These are phyloP conservation scores for Taphrina deformans DNA, from an alignment of 1,139 yeast genomes.

Conservation along the genomic window DNA sequence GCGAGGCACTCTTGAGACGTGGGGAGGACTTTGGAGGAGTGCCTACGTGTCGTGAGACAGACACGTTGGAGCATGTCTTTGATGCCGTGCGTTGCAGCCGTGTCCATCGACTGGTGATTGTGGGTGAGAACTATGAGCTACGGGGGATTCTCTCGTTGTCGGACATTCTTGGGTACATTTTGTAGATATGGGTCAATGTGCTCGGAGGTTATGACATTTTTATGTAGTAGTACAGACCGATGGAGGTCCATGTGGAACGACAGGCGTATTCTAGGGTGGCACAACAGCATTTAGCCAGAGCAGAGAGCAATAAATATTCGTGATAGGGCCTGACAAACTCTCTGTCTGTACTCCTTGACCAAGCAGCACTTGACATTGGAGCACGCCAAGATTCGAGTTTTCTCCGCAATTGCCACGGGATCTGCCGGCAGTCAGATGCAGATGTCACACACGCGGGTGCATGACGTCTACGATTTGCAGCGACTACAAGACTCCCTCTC, in stretches of 20 bases:
- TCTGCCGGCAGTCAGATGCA: background rate
- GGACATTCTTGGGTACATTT: constrained; percentile 80
- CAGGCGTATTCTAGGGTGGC: background rate
- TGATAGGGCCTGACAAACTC: background rate
- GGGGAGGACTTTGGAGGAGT: constrained; percentile 98
- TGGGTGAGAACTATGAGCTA: constrained; percentile 74
- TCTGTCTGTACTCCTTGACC: too few relatives aligned
- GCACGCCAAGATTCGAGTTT: background rate
- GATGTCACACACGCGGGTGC: too few relatives aligned
- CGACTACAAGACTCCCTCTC: background rate
- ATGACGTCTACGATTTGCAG: background rate
- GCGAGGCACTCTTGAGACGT: constrained; percentile 92
- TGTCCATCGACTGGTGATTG: constrained; percentile 87
- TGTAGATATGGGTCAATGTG: background rate
- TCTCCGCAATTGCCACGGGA: constrained; percentile 2
- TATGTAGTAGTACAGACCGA: background rate
- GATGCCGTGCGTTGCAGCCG: constrained; percentile 91
- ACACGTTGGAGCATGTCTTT: constrained; percentile 84
- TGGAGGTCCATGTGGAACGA: background rate
- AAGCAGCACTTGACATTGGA: too few relatives aligned
- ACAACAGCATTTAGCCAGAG: background rate
- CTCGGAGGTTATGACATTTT: background rate
- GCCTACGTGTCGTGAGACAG: constrained; percentile 87
- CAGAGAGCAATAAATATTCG: background rate
- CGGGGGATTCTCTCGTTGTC: constrained; percentile 86